phyloP scores from a whole-genome alignment of 148 eudicot species.

The Arctostaphylos glauca region DNA sequence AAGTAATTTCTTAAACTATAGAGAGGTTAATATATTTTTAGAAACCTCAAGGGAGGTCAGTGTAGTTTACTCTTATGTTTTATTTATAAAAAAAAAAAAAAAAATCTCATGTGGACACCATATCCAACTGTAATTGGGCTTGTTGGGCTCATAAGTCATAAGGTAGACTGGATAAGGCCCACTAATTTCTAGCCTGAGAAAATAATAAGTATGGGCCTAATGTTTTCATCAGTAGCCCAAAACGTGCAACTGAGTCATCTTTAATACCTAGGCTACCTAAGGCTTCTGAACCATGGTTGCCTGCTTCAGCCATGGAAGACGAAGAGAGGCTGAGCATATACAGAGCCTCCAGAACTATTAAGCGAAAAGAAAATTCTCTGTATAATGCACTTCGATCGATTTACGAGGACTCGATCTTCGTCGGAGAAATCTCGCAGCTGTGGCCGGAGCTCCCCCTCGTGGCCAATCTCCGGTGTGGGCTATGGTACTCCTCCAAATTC shows the following conservation, averaged over 20 bases:
- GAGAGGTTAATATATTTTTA: too few species aligned
- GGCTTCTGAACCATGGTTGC: not conserved
- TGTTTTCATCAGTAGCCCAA: not conserved
- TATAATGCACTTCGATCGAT: constrained; percentile 85
- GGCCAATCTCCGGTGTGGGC: constrained; percentile 88
- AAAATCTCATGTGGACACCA: too few species aligned
- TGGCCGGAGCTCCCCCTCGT: constrained; percentile 87
- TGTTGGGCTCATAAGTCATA: too few species aligned
- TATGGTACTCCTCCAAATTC: constrained; percentile 67
- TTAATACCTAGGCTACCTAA: too few species aligned
- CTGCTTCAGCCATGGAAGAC: not conserved
- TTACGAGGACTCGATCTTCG: constrained; percentile 84
- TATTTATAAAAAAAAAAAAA: too few species aligned
- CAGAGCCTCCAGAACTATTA: constrained; percentile 70
- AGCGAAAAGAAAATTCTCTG: constrained; percentile 48
- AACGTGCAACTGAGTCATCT: not conserved
- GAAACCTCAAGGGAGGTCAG: too few species aligned
- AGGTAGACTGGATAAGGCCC: not conserved
- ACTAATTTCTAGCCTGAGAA: not conserved
- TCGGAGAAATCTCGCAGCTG: constrained; percentile 69
- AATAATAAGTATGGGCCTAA: not conserved
- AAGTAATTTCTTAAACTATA: too few species aligned
- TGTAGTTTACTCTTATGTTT: too few species aligned
- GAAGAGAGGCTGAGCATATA: constrained; percentile 57
- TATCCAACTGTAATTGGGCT: too few species aligned